A percentile compares a stretch with the other conserved stretches of the same genome.
phyloP scores from a whole-genome alignment of 2,329 filamentous ascomycete genomes.

The Curvularia spicifera region DNA sequence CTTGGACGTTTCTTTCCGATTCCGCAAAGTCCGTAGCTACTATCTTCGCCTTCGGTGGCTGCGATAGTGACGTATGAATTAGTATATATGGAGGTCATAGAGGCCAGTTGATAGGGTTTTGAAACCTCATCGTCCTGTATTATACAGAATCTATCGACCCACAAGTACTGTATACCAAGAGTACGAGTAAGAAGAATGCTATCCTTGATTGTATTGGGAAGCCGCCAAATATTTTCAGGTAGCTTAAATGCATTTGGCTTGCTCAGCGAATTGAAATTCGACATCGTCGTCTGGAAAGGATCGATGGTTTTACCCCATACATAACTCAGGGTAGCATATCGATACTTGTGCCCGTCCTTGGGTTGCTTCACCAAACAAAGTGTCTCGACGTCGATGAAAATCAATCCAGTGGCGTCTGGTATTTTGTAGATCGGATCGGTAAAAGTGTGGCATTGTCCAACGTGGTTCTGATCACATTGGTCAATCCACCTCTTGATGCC shows the following conservation, averaged over 20 bases:
- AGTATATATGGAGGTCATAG: neutral
- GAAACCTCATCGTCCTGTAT: neutral
- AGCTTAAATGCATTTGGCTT: neutral
- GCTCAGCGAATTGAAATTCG: neutral
- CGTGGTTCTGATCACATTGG: neutral
- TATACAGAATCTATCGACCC: constrained; percentile 2
- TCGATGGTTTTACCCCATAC: neutral
- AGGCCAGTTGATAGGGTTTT: neutral
- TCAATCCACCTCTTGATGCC: neutral
- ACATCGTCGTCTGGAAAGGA: neutral
- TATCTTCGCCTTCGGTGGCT: neutral
- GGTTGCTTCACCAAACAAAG: neutral
- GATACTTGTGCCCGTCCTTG: neutral
- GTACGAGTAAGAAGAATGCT: neutral
- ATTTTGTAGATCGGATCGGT: neutral
- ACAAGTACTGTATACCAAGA: neutral
- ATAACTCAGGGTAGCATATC: neutral
- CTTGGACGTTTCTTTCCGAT: neutral
- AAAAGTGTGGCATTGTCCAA: neutral
- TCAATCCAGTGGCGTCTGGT: neutral
- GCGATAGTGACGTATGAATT: neutral
- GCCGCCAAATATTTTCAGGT: neutral
- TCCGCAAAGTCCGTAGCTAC: neutral
- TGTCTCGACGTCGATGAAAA: neutral
- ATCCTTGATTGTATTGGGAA: constrained; percentile 1